These are phyloP conservation scores for Diplodia sapinea DNA, from an alignment of 2,329 filamentous ascomycete genomes.

Conservation along the genomic window DNA sequence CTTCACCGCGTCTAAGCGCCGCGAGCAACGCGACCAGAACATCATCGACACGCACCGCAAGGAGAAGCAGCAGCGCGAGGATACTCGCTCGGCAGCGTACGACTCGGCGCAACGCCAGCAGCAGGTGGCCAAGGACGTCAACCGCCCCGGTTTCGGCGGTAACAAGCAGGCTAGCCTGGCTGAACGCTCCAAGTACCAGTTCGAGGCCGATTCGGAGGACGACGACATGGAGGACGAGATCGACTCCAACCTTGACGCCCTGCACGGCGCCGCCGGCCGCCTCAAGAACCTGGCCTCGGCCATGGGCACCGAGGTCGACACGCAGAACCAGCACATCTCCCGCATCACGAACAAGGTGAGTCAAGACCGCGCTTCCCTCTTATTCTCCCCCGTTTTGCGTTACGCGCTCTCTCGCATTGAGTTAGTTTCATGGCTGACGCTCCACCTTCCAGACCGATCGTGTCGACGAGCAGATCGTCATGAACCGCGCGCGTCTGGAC, in stretches of 20 bases:
- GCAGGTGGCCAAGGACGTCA: slow-evolving; percentile 63
- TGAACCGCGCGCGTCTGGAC: slow-evolving; percentile 75
- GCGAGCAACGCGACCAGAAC: slow-evolving; percentile 68
- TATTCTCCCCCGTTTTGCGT: too few relatives aligned
- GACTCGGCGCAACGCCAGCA: slow-evolving; percentile 64
- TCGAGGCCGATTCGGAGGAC: slow-evolving; percentile 66
- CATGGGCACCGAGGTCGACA: slow-evolving; percentile 75
- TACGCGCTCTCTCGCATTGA: background rate
- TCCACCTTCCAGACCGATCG: slow-evolving; percentile 67
- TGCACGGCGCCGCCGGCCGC: slow-evolving; percentile 67
- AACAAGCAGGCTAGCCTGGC: slow-evolving; percentile 61
- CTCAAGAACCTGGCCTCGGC: slow-evolving; percentile 76
- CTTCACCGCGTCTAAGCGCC: slow-evolving; percentile 66
- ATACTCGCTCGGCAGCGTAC: slow-evolving; percentile 61
- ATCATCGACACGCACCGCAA: slow-evolving; percentile 69
- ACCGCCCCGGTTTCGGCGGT: slow-evolving; percentile 57
- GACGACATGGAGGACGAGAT: slow-evolving; percentile 68
- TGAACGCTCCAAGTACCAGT: slow-evolving; percentile 74
- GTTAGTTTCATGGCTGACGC: slow-evolving; percentile 36
- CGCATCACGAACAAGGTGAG: slow-evolving; percentile 70
- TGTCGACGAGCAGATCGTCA: slow-evolving; percentile 74
- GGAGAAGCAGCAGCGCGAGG: slow-evolving; percentile 63
- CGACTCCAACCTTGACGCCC: slow-evolving; percentile 58
- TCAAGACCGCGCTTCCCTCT: background rate
- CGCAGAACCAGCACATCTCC: slow-evolving; percentile 78